phyloP scores from a whole-genome alignment of 257 asterid species.

The Fraxinus anomala region DNA sequence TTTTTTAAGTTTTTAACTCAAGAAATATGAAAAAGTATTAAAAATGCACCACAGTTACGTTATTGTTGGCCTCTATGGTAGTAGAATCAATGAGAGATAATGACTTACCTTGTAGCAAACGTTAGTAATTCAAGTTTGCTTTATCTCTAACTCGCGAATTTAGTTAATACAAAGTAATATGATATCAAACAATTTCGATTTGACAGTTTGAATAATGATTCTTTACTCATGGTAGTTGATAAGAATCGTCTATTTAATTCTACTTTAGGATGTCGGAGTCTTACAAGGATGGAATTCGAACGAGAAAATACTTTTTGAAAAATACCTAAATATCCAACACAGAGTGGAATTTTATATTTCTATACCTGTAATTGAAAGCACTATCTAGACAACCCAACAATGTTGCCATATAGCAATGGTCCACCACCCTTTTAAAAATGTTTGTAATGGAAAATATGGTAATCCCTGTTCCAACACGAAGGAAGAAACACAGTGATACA shows the following conservation, averaged over 20 bases:
- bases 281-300: background rate
- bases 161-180: background rate
- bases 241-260: background rate
- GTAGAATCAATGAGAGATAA: too few relatives aligned
- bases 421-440: slow-evolving; percentile 42
- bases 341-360: background rate
- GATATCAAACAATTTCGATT: background rate
- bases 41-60: too few relatives aligned
- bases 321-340: background rate
- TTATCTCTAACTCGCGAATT: background rate
- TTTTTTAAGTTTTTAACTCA: too few relatives aligned
- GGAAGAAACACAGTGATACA: slow-evolving; percentile 25
- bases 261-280: background rate
- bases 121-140: background rate
- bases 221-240: background rate
- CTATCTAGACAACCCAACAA: slow-evolving; percentile 32
- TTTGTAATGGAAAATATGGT: slow-evolving; percentile 38
- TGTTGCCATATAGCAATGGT: slow-evolving; percentile 32
- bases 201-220: background rate
- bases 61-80: too few relatives aligned
- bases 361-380: slow-evolving; percentile 21
- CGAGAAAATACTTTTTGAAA: background rate
- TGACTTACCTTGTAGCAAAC: too few relatives aligned
- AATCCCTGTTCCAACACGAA: slow-evolving; percentile 29
- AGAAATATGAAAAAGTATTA: too few relatives aligned